These are phyloP conservation scores for Phialophora chinensis DNA, from an alignment of 2,329 filamentous ascomycete species.

Conservation along the genomic window DNA sequence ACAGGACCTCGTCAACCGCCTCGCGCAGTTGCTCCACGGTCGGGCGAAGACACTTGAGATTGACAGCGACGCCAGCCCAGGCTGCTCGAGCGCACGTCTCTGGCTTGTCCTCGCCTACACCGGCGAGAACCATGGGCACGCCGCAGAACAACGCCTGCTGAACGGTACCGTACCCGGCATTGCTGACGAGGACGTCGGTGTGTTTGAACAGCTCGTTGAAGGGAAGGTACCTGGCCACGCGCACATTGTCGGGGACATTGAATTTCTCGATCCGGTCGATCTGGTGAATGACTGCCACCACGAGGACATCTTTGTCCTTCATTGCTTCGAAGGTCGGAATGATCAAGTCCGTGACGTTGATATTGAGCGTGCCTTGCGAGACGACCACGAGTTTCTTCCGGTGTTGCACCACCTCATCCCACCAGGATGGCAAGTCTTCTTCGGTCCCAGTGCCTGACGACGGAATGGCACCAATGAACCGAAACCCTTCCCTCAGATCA, in stretches of 20 bases:
- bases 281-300: conserved; percentile 4
- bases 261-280: not conserved
- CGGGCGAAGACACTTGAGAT: conserved; percentile 7
- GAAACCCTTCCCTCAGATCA: conserved; percentile 1
- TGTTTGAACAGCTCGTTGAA: conserved; percentile 12
- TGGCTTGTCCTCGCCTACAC: conserved; percentile 9
- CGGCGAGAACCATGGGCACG: conserved; percentile 9
- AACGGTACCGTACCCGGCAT: conserved; percentile 3
- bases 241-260: not conserved
- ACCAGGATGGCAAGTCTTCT: conserved; percentile 1
- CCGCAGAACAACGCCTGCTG: conserved; percentile 8
- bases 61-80: not conserved
- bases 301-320: conserved; percentile 10
- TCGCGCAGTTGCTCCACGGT: conserved; percentile 3
- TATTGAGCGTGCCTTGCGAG: conserved; percentile 5
- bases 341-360: conserved; percentile 11
- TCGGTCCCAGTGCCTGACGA: conserved; percentile 1
- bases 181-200: conserved; percentile 8
- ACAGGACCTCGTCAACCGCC: not conserved
- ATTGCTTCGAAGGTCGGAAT: not conserved
- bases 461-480: conserved; percentile 8
- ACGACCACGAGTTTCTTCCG: conserved; percentile 6
- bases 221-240: conserved; percentile 4
- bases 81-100: conserved; percentile 8
- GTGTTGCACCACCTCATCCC: conserved; percentile 6